These are phyloP conservation scores for Tephrocybe sp. DNA, from an alignment of 768 basidiomycete species.

Conservation along the genomic window DNA sequence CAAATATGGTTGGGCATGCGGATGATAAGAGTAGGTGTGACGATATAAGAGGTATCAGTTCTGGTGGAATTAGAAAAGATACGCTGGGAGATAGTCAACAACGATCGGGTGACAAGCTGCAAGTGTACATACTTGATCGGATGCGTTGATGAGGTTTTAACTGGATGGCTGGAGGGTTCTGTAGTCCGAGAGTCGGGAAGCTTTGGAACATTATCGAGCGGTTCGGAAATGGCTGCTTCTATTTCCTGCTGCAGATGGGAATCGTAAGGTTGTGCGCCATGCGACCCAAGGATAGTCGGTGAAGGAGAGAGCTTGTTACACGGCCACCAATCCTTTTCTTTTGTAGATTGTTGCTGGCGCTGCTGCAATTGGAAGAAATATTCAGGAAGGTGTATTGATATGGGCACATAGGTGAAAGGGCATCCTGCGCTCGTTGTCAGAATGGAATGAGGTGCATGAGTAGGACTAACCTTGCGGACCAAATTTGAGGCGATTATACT, in stretches of 20 bases:
- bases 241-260: slow-evolving; percentile 47
- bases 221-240: slow-evolving; percentile 52
- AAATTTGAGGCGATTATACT: slow-evolving; percentile 70
- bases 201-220: slow-evolving; percentile 22
- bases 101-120: neutral
- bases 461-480: slow-evolving; percentile 39
- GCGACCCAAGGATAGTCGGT: slow-evolving; percentile 29
- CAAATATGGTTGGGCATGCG: slow-evolving; percentile 42
- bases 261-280: slow-evolving; percentile 19
- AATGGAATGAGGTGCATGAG: neutral
- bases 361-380: slow-evolving; percentile 51
- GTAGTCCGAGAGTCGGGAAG: slow-evolving; percentile 3
- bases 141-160: slow-evolving; percentile 79
- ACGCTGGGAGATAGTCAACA: slow-evolving; percentile 39
- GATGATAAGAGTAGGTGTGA: slow-evolving; percentile 39
- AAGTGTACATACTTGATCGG: slow-evolving; percentile 72
- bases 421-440: slow-evolving; percentile 40
- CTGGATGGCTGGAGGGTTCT: slow-evolving; percentile 3
- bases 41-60: slow-evolving; percentile 53
- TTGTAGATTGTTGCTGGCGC: slow-evolving; percentile 44
- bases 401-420: slow-evolving; percentile 57
- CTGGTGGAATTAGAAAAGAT: slow-evolving; percentile 61
- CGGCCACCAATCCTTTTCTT: slow-evolving; percentile 51
- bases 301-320: slow-evolving; percentile 22
- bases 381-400: slow-evolving; percentile 63